These are phyloP conservation scores for Bipolaris victoriae DNA, from an alignment of 2,329 filamentous ascomycete genomes.

Conservation along the genomic window DNA sequence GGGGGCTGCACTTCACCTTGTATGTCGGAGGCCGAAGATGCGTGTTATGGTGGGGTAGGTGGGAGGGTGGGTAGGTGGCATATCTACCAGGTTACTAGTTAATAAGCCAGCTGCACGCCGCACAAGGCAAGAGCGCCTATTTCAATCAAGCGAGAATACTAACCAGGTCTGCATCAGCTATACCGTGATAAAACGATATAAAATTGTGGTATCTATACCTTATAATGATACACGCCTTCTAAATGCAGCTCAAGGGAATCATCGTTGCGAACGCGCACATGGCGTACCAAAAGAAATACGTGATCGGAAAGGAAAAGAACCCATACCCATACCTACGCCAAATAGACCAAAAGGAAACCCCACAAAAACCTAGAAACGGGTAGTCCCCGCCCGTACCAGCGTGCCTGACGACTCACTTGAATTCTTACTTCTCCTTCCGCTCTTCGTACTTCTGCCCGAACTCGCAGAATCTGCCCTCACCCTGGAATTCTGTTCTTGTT, in stretches of 20 bases:
- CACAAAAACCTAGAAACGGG: neutral
- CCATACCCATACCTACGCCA: neutral
- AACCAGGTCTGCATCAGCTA: neutral
- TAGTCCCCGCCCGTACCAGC: slow-evolving; percentile 21
- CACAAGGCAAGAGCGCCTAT: neutral
- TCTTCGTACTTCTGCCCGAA: slow-evolving; percentile 32
- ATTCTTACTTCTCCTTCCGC: slow-evolving; percentile 22
- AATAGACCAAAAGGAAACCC: neutral
- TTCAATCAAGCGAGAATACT: neutral
- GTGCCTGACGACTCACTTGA: slow-evolving; percentile 14
- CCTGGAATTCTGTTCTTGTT: slow-evolving; percentile 32
- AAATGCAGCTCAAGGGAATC: neutral
- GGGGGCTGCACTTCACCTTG: neutral
- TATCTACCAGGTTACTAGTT: no score
- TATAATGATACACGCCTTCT: neutral
- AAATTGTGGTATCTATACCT: neutral
- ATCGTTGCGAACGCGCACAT: neutral
- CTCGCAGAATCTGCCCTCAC: slow-evolving; percentile 35
- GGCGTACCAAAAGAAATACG: neutral
- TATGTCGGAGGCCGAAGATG: slow-evolving; percentile 4
- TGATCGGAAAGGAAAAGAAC: neutral
- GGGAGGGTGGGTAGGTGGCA: neutral
- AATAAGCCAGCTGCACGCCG: neutral
- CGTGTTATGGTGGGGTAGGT: slow-evolving; percentile 1
- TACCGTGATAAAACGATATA: neutral